These are phyloP conservation scores for Penicillium glabrum DNA, from an alignment of 2,329 filamentous ascomycete genomes.

Conservation along the genomic window DNA sequence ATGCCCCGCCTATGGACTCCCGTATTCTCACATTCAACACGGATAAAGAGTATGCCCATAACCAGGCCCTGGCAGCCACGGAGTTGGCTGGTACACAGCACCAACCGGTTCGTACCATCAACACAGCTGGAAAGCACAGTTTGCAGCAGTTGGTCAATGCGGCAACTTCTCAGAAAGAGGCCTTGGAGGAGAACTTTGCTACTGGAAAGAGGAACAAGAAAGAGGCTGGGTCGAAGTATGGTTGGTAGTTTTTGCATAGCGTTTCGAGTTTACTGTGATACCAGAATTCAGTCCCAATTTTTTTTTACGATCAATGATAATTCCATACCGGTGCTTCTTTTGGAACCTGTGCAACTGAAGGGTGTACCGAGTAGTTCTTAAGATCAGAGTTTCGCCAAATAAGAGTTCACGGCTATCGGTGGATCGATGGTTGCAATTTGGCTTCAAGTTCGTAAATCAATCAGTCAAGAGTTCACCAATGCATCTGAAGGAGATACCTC, in stretches of 20 bases:
- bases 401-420: too few relatives aligned
- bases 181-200: conserved; percentile 89
- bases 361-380: neutral
- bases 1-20: conserved; percentile 51
- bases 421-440: neutral
- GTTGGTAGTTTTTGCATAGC: conserved; percentile 58
- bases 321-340: neutral
- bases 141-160: conserved; percentile 83
- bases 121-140: conserved; percentile 79
- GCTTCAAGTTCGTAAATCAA: too few relatives aligned
- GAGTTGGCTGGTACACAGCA: conserved; percentile 57
- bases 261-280: conserved; percentile 10
- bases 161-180: conserved; percentile 78
- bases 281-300: neutral
- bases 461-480: too few relatives aligned
- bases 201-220: conserved; percentile 74
- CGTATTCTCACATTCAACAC: conserved; percentile 85
- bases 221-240: conserved; percentile 80
- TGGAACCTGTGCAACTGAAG: neutral
- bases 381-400: neutral
- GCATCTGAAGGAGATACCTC: too few relatives aligned
- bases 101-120: conserved; percentile 78
- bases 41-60: conserved; percentile 80
- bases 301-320: neutral
- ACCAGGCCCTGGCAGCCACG: conserved; percentile 69